Evolutionary conservation across 2,329 filamentous ascomycete genomes (phyloP).

Genomic region (Colletotrichum sidae): DNA sequence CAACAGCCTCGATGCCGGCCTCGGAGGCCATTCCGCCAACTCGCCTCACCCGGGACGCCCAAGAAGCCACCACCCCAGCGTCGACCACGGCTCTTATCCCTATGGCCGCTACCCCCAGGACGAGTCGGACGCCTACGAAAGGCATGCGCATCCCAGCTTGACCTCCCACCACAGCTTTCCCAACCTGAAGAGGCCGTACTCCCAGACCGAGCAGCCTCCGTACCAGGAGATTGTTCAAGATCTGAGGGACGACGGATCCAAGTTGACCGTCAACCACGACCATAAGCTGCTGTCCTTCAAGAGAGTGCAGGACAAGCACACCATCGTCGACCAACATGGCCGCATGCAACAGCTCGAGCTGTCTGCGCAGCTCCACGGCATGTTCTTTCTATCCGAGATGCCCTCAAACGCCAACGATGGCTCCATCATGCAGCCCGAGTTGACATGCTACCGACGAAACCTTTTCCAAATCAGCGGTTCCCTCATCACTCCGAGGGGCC

Average conservation of each 20-base stretch:
- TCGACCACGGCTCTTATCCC: slow-evolving; percentile 63
- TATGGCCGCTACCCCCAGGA: slow-evolving; percentile 68
- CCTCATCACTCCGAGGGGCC: slow-evolving; percentile 81
- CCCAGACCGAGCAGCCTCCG: slow-evolving; percentile 64
- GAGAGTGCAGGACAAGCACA: slow-evolving; percentile 68
- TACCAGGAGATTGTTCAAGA: slow-evolving; percentile 73
- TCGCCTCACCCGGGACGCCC: slow-evolving; percentile 63
- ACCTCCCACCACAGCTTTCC: slow-evolving; percentile 64
- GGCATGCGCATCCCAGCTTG: slow-evolving; percentile 61
- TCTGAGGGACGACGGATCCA: slow-evolving; percentile 67
- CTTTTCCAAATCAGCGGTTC: slow-evolving; percentile 96
- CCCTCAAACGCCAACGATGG: slow-evolving; percentile 72
- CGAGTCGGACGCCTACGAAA: slow-evolving; percentile 65
- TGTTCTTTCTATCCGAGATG: slow-evolving; percentile 90
- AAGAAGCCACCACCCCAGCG: slow-evolving; percentile 59
- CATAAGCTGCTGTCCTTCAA: slow-evolving; percentile 71
- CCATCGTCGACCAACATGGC: slow-evolving; percentile 69
- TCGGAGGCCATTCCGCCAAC: slow-evolving; percentile 57
- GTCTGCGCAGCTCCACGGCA: slow-evolving; percentile 83
- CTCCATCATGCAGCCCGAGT: slow-evolving; percentile 75
- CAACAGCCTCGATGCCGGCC: slow-evolving; percentile 62
- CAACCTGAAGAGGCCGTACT: slow-evolving; percentile 68
- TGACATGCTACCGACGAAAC: slow-evolving; percentile 96
- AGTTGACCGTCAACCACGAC: slow-evolving; percentile 69
- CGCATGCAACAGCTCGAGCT: slow-evolving; percentile 71